These are phyloP conservation scores for Panicum miliaceum DNA, from an alignment of 176 grass and related monocot species.

Conservation along the genomic window DNA sequence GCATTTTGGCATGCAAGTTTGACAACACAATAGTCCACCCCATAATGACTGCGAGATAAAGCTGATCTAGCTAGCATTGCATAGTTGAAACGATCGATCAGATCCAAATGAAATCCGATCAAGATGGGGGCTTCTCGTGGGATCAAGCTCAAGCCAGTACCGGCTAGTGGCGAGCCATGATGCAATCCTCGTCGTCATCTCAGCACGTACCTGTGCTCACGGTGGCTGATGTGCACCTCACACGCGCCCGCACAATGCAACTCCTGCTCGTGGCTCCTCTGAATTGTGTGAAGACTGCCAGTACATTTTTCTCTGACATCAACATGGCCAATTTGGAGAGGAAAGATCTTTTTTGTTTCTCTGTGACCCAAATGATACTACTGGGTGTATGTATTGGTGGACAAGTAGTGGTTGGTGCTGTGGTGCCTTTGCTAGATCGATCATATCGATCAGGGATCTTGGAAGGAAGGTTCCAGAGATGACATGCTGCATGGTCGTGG, in stretches of 20 bases:
- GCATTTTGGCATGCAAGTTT: neutral
- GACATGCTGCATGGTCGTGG: too few species aligned
- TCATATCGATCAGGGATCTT: too few species aligned
- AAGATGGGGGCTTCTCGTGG: too few species aligned
- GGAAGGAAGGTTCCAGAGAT: neutral
- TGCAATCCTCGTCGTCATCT: too few species aligned
- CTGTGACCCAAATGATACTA: neutral
- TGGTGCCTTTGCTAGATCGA: neutral
- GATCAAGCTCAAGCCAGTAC: too few species aligned
- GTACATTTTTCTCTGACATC: too few species aligned
- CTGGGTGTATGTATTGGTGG: neutral
- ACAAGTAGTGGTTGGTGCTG: neutral
- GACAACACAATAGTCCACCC: constrained; percentile 7
- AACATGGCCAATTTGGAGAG: neutral
- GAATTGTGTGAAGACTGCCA: neutral
- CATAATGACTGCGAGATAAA: neutral
- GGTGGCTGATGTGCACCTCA: neutral
- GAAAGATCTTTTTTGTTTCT: neutral
- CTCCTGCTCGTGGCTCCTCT: neutral
- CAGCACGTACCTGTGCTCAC: too few species aligned
- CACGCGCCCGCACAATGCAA: neutral
- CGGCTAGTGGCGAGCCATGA: too few species aligned
- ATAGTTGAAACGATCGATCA: too few species aligned
- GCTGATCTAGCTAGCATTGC: too few species aligned
- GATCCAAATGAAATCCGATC: too few species aligned